Conservation (phyloP, 192 early-diverging fungal species). For the Podila clonocystis region DNA sequence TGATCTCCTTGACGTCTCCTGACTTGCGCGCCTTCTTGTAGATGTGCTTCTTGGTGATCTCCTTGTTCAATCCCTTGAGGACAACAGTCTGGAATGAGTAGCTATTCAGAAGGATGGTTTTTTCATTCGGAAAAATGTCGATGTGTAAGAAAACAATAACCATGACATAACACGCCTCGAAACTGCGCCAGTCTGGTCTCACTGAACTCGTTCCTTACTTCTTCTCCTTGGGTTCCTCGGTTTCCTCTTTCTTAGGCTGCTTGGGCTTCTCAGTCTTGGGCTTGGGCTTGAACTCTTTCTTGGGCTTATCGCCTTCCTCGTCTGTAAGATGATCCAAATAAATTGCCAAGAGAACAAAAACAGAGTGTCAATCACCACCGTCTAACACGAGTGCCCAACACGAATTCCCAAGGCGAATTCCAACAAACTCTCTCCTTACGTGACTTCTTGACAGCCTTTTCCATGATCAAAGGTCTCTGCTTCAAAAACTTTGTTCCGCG, state of each 20-base stretch:
- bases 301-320: slow-evolving; percentile 25
- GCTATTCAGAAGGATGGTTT: slow-evolving; percentile 44
- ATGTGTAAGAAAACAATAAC: neutral
- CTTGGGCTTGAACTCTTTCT: slow-evolving; percentile 42
- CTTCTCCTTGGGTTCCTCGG: slow-evolving; percentile 50
- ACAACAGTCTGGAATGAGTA: slow-evolving; percentile 59
- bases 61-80: slow-evolving; percentile 63
- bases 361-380: neutral
- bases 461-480: slow-evolving; percentile 75
- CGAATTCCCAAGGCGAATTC: neutral
- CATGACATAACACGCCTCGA: neutral
- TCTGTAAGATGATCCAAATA: slow-evolving; percentile 1
- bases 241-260: slow-evolving; percentile 22
- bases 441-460: slow-evolving; percentile 76
- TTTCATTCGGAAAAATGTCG: neutral
- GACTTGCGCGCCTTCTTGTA: slow-evolving; percentile 77
- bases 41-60: slow-evolving; percentile 77
- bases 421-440: slow-evolving; percentile 11
- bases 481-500: slow-evolving; percentile 79
- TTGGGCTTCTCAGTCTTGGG: slow-evolving; percentile 52
- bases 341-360: neutral
- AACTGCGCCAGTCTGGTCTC: neutral
- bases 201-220: slow-evolving; percentile 28
- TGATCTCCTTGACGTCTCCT: slow-evolving; percentile 69
- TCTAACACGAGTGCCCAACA: neutral